Base-by-base conservation (phyloP, 2,329 filamentous ascomycete species). In the Macrophomina phaseolina region DNA sequence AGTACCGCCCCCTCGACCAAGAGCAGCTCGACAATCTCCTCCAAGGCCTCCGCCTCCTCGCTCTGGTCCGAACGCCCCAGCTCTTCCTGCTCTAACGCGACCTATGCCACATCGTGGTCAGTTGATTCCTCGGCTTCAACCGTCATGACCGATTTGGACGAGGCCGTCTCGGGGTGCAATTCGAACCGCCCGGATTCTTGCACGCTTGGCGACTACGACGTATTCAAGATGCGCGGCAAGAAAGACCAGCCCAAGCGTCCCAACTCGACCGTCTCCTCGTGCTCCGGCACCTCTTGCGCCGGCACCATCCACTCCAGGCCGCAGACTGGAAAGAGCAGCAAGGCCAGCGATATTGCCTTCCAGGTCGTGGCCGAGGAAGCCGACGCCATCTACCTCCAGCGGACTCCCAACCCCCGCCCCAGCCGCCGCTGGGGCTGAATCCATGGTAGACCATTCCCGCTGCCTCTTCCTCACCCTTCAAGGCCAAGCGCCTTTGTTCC, bases 221-320 rank as follows among this genome's bases (percentile, higher is more conserved):
- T 49, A 42, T 62, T 49, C 58, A 49, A 62, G 42, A 1, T n/a
- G 45, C 58, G 56, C 56, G 16, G 28, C 56, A 61, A 61, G 42
- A 61, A 34, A 28, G n/a, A 12, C 14, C 23, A 11, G 23, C 56
- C 56, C 7, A 46, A 61, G 40, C 56, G 58, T 32, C 45, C 58
- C 32, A 23, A 28, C 45, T 62, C 58, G 1, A 62, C 42, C 58
- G 58, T 62, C 45, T 62, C 58, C 4, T 62, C 58, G 16, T 28
- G 16, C 18, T 62, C 58, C n/a, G 58, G 58, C 58, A 38, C 58
- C 4, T 62, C 58, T 5, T 62, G 58, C 58, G 58, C 58, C n/a
- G 58, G 58, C 58, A 62, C 58, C 58, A 62, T 62, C 58, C 9
- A 62, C 32, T 62, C 58, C n/a, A 11, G 58, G 42, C 58, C 58